Evolutionary conservation across 495 filamentous ascomycete genomes (phyloP), one percentile per base, ranked within the genome.

Genomic region (Penicillium silybi): DNA sequence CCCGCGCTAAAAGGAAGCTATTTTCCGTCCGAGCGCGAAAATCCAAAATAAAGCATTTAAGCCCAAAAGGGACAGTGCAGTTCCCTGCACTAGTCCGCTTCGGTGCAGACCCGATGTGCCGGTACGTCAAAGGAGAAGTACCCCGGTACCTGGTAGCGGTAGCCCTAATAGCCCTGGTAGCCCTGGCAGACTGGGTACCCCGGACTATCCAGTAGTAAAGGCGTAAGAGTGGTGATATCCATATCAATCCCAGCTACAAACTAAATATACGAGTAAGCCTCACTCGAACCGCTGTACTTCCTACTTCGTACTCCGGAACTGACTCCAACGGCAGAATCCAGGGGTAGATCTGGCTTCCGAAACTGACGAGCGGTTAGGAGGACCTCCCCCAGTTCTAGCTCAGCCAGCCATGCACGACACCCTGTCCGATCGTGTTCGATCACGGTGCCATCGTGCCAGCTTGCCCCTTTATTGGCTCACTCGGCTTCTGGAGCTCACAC

Each of bases 341-440:
- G 56, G 59, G 59, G 59, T 37, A 59, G 59, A 58, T 60, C 56
- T 53, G 44, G 54, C 50, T 50, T 55, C 55, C 48, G 48, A 52
- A 44, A 44, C 34, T 56, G 58, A 60, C 56, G 57, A 59, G 50
- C 50, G 50, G 25, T 52, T 43, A 44, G 56, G 55, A 62, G 53
- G 59, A 52, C 53, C 44, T 54, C 29, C 48, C 45, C 48, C 51
- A 52, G 35, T 47, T 29, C 41, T 25, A 3, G 10, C 29, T 65
- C 63, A 66, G 63, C 63, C 63, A 66, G 63, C 63, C 63, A 66
- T 66, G 63, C 63, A 66, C 55, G 46, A 66, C 63, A 66, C 63
- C 43, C 41, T 13, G 25, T 41, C 47, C 52, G 57, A 61, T 61
- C 39, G 9, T 20, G 4, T 40, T 39, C 57, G 63, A 65, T 66